phyloP scores from a whole-genome alignment of 2,329 filamentous ascomycete species.

The Hymenoscyphus repandus region DNA sequence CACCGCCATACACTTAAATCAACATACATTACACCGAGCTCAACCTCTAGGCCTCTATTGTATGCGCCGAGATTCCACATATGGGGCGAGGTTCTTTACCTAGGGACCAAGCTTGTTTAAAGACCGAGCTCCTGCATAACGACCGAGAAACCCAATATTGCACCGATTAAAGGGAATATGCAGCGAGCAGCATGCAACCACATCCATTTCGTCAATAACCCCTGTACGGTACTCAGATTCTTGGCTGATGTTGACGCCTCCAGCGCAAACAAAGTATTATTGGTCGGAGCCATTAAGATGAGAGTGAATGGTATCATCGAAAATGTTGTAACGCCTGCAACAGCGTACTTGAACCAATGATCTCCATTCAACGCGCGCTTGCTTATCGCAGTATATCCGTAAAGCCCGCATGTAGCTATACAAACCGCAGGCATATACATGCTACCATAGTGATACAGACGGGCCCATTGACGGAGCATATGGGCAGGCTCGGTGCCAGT shows the following conservation, averaged over 20 bases:
- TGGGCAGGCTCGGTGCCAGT: conserved; percentile 24
- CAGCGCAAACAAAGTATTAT: conserved; percentile 29
- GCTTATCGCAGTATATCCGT: conserved; percentile 19
- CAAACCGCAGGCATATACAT: conserved; percentile 27
- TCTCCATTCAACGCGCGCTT: background rate
- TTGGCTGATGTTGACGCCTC: conserved; percentile 7
- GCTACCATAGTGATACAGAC: conserved; percentile 33
- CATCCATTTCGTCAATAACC: conserved; percentile 26
- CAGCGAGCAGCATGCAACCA: conserved; percentile 27
- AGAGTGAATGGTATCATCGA: conserved; percentile 35
- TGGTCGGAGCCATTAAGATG: conserved; percentile 33
- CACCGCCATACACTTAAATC: no score
- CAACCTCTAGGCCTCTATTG: no score
- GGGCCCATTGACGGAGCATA: conserved; percentile 30
- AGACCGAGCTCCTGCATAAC: background rate
- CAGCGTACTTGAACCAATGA: conserved; percentile 7
- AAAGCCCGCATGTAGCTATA: conserved; percentile 25
- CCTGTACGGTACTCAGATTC: conserved; percentile 10
- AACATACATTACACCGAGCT: no score
- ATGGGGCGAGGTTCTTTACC: no score
- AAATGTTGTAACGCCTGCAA: conserved; percentile 23
- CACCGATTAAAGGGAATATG: conserved; percentile 20
- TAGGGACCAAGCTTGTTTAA: no score
- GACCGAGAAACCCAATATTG: conserved; percentile 7
- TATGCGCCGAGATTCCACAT: no score